Conservation (phyloP, 441 rosid species). For the Erodium moschatum region DNA sequence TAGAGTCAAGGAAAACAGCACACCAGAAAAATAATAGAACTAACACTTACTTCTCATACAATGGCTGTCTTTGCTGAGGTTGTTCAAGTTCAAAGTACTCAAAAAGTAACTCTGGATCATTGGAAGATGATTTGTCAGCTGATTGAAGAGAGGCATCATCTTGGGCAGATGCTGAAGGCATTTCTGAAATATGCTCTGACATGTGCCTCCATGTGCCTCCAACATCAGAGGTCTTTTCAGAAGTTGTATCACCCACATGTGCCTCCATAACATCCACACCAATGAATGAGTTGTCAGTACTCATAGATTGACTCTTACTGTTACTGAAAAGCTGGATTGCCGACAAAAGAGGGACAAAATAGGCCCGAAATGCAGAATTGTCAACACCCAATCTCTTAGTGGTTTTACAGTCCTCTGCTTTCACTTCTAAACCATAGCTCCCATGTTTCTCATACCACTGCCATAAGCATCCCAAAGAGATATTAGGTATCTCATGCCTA, state of each 20-base stretch:
- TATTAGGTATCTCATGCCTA: slow-evolving; percentile 34
- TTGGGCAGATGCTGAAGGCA: slow-evolving; percentile 17
- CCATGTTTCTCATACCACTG: slow-evolving; percentile 51
- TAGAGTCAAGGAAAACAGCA: neutral
- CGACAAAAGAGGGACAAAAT: slow-evolving; percentile 50
- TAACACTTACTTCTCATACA: slow-evolving; percentile 42
- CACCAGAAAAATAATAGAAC: neutral
- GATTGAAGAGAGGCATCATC: slow-evolving; percentile 16
- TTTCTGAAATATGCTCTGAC: slow-evolving; percentile 14
- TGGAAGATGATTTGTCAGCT: slow-evolving; percentile 17
- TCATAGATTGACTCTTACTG: slow-evolving; percentile 14
- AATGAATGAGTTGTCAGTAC: slow-evolving; percentile 10
- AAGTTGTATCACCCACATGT: slow-evolving; percentile 10
- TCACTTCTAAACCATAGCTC: slow-evolving; percentile 47
- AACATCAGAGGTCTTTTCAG: slow-evolving; percentile 11
- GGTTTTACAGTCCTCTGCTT: slow-evolving; percentile 34
- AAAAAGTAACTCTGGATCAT: slow-evolving; percentile 38
- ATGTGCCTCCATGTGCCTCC: too few relatives aligned
- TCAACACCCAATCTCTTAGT: slow-evolving; percentile 35
- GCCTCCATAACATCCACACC: slow-evolving; percentile 18
- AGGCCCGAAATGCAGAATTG: slow-evolving; percentile 37
- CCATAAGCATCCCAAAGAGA: slow-evolving; percentile 39
- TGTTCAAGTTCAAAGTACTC: slow-evolving; percentile 50
- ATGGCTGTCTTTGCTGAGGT: slow-evolving; percentile 44
- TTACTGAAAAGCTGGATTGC: slow-evolving; percentile 46